These are phyloP conservation scores for Excoecaria cochinchinensis DNA, from an alignment of 345 rosid genomes.

Conservation along the genomic window DNA sequence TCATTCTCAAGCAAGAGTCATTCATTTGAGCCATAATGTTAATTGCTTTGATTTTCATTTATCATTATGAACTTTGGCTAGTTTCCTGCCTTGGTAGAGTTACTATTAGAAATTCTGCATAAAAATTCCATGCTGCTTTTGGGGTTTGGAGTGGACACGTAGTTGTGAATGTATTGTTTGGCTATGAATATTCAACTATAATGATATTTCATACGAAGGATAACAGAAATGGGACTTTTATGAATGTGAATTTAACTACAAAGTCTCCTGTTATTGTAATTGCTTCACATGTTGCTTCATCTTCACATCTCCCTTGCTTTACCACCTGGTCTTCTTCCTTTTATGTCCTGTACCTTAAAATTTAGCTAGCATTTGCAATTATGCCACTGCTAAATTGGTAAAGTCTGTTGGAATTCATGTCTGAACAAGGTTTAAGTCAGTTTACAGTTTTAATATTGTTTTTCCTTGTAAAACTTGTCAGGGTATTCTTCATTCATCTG, in stretches of 20 bases:
- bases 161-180: not conserved
- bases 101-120: not conserved
- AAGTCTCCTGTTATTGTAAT: not conserved
- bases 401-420: not conserved
- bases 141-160: not conserved
- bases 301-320: not conserved
- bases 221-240: too few relatives aligned
- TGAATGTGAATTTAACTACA: too few relatives aligned
- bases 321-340: not conserved
- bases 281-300: not conserved
- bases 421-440: not conserved
- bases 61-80: too few relatives aligned
- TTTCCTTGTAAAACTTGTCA: conserved; percentile 5
- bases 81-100: not conserved
- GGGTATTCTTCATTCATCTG: not conserved
- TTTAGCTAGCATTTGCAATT: not conserved
- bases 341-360: not conserved
- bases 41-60: not conserved
- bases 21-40: not conserved
- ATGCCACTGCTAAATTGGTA: not conserved
- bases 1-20: not conserved
- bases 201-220: too few relatives aligned
- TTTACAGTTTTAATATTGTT: conserved; percentile 5
- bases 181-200: too few relatives aligned
- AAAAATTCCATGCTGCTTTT: not conserved